Conservation (phyloP, 2,329 filamentous ascomycete species). For the Orbilia blumenaviensis region DNA sequence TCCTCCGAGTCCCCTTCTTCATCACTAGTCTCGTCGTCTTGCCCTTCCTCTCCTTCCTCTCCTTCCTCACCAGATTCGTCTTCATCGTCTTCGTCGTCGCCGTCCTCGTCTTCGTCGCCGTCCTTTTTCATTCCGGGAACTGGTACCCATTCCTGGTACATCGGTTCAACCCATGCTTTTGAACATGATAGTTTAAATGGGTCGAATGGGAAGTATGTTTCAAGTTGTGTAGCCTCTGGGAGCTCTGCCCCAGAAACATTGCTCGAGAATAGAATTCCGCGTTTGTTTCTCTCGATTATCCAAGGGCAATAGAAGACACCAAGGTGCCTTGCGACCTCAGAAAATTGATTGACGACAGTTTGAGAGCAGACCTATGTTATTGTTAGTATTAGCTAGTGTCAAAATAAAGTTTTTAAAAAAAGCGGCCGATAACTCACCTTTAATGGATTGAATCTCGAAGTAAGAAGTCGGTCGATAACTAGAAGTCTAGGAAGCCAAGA, state of each 20-base stretch:
- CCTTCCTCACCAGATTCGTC: constrained; percentile 3
- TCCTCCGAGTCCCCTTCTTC: constrained; percentile 18
- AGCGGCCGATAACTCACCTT: constrained; percentile 69
- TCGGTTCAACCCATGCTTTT: constrained; percentile 83
- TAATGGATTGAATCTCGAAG: constrained; percentile 89
- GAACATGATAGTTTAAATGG: constrained; percentile 90
- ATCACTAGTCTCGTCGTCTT: constrained; percentile 63
- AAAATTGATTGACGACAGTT: constrained; percentile 89
- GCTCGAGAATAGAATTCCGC: constrained; percentile 73
- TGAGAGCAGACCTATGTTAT: constrained; percentile 67
- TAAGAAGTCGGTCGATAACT: constrained; percentile 78
- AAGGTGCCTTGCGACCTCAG: constrained; percentile 83
- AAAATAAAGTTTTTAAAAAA: no score
- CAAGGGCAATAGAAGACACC: constrained; percentile 89
- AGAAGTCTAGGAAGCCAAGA: constrained; percentile 79
- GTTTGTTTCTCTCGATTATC: constrained; percentile 90
- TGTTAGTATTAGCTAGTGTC: neutral
- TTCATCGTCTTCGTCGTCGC: constrained; percentile 61
- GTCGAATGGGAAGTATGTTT: constrained; percentile 97
- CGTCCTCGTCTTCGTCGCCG: constrained; percentile 67
- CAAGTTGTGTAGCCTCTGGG: constrained; percentile 82
- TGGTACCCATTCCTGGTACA: constrained; percentile 82
- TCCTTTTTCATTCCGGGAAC: constrained; percentile 74
- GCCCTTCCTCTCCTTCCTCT: constrained; percentile 61
- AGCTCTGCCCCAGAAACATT: constrained; percentile 67